These are phyloP conservation scores for Pachysandra terminalis DNA, from an alignment of 164 flowering plant genomes.

Conservation along the genomic window DNA sequence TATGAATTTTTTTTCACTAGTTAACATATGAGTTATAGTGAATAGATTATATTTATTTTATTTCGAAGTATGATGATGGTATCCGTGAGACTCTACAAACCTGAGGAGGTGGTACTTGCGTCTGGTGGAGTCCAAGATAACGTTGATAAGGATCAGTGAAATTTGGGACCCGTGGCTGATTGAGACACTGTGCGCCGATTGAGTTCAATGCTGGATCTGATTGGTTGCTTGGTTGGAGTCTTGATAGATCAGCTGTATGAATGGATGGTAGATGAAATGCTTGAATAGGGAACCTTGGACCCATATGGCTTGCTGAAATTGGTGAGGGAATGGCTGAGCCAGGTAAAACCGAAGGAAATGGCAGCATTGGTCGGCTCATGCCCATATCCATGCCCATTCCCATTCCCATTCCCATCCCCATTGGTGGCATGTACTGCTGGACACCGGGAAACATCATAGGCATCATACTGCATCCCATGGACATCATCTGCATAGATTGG, in stretches of 20 bases:
- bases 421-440: conserved; percentile 71
- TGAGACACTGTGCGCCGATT: conserved; percentile 27
- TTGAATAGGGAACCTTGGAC: conserved; percentile 57
- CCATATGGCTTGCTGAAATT: conserved; percentile 46
- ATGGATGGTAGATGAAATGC: conserved; percentile 48
- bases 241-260: conserved; percentile 41
- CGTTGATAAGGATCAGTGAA: conserved; percentile 62
- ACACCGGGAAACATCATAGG: conserved; percentile 85
- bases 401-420: conserved; percentile 78
- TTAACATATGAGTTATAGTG: neutral
- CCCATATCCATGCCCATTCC: conserved; percentile 67
- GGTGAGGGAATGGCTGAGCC: conserved; percentile 43
- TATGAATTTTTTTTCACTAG: neutral
- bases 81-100: conserved; percentile 25
- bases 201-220: conserved; percentile 37
- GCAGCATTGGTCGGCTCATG: conserved; percentile 57
- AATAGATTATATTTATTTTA: too few species aligned
- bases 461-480: conserved; percentile 88
- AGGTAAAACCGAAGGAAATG: conserved; percentile 56
- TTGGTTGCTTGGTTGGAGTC: conserved; percentile 35
- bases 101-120: conserved; percentile 48
- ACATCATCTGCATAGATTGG: conserved; percentile 71
- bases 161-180: conserved; percentile 33
- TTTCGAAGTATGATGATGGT: too few species aligned
- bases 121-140: conserved; percentile 46